These are phyloP conservation scores for Monosporascus sp. DNA, from an alignment of 2,329 filamentous ascomycete species.

Conservation along the genomic window DNA sequence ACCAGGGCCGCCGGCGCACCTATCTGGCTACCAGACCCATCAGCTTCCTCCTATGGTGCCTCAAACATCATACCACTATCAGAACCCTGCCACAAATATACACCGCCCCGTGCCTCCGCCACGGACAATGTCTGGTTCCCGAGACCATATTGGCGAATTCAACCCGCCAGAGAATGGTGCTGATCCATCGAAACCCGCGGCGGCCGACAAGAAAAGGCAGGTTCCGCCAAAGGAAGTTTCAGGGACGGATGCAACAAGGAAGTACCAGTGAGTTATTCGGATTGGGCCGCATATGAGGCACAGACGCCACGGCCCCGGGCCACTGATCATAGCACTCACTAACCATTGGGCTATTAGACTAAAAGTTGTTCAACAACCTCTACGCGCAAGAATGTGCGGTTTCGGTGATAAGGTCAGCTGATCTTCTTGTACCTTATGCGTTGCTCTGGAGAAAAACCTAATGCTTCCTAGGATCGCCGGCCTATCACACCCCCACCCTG, in stretches of 20 bases:
- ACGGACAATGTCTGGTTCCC: constrained; percentile 21
- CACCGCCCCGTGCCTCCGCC: constrained; percentile 26
- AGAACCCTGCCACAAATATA: constrained; percentile 23
- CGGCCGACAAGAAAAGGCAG: constrained; percentile 18
- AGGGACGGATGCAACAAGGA: constrained; percentile 21
- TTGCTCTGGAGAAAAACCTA: constrained; percentile 8
- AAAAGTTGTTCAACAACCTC: constrained; percentile 82
- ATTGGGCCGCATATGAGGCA: not conserved
- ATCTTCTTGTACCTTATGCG: constrained; percentile 1
- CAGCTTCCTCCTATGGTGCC: not conserved
- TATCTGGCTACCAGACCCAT: not conserved
- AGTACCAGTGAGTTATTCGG: constrained; percentile 20
- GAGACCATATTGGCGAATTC: constrained; percentile 20
- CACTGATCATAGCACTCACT: constrained; percentile 9
- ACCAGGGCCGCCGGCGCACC: not conserved
- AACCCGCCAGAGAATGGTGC: constrained; percentile 20
- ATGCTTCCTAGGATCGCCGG: constrained; percentile 66
- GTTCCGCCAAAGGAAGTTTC: constrained; percentile 19
- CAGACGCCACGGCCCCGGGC: not conserved
- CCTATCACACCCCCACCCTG: constrained; percentile 96
- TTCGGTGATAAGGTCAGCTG: constrained; percentile 87
- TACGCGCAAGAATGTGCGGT: constrained; percentile 94
- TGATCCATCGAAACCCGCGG: constrained; percentile 16
- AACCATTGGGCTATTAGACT: constrained; percentile 43
- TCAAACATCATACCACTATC: constrained; percentile 16